Base-by-base conservation (phyloP, 2,329 filamentous ascomycete species). In the Epichloe glyceriae region DNA sequence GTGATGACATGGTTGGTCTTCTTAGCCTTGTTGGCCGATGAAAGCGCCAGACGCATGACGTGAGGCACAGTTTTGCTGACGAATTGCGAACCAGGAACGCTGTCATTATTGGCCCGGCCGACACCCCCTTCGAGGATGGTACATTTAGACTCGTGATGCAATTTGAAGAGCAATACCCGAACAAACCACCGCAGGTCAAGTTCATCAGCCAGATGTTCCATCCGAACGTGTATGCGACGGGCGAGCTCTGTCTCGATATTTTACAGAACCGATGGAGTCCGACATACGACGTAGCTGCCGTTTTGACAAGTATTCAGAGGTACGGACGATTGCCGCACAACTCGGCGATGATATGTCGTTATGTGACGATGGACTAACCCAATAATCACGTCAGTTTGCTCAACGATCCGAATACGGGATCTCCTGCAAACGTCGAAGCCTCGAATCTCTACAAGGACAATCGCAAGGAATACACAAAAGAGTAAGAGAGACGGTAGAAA, bases 131-230 rank as follows among this genome's bases (percentile, higher is more conserved):
- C 63, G 93, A 98, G 70, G 93, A 98, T 68, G 93, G 93, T 55
- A 98, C 93, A 20, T 98, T 98, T 68, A 79, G 91, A 58, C 83
- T 98, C 11, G 90, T 97, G 48, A 97, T 98, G 91, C 89, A 96
- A 65, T 98, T 98, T 61, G 93, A 97, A 66, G 93, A 98, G 68
- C 90, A 95, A 63, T 98, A 98, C 62, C 93, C 93, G 33, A 98
- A 97, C 72, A 97, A 97, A 68, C 93, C 93, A 5, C 93, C 93
- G 0, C 86, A 89, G 35, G 93, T 97, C 71, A 97, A 97, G 66
- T 98, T 98, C 67, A 95, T 98, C 67, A 95, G 88, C 69, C 83
- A 93, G 67, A 98, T 98, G 93, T 98, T 98, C 69, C 93, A 98
- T 62, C 93, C 93, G 17, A 98, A 98, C 64, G 93, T 98, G 52